A percentile compares a stretch with the other conserved stretches of the same genome.
Evolutionary conservation across 2,329 filamentous ascomycete genomes (phyloP).

Genomic region (Emmonsiellopsis sp.): DNA sequence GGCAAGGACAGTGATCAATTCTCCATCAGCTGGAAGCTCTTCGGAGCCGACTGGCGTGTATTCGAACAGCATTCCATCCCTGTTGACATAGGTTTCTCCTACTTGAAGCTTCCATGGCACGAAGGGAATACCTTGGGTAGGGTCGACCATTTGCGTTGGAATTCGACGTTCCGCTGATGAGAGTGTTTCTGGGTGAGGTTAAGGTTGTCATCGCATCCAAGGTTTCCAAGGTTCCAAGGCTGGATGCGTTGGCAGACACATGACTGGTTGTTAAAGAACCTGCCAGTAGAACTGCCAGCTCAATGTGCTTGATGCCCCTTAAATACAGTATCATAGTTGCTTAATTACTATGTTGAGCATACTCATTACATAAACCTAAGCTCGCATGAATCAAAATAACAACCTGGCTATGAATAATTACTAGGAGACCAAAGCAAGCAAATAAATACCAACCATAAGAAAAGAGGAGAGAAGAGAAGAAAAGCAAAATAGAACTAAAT

Average conservation of each 20-base stretch:
- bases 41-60: neutral
- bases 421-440: neutral
- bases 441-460: neutral
- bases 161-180: neutral
- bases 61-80: neutral
- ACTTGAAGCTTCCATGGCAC: neutral
- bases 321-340: no score
- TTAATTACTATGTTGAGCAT: no score
- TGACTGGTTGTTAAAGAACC: no score
- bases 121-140: neutral
- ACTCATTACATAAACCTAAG: no score
- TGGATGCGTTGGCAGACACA: no score
- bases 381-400: neutral
- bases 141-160: neutral
- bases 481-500: neutral
- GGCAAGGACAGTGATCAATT: constrained; percentile 1
- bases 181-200: no score
- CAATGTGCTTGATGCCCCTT: no score
- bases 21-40: neutral
- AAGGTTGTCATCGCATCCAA: no score
- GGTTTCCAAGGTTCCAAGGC: no score
- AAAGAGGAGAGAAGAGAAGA: neutral
- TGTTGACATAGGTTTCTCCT: constrained; percentile 2
- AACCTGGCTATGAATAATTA: neutral
- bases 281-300: no score